These are phyloP conservation scores for Beauveria australis DNA, from an alignment of 2,329 filamentous ascomycete genomes.

Conservation along the genomic window DNA sequence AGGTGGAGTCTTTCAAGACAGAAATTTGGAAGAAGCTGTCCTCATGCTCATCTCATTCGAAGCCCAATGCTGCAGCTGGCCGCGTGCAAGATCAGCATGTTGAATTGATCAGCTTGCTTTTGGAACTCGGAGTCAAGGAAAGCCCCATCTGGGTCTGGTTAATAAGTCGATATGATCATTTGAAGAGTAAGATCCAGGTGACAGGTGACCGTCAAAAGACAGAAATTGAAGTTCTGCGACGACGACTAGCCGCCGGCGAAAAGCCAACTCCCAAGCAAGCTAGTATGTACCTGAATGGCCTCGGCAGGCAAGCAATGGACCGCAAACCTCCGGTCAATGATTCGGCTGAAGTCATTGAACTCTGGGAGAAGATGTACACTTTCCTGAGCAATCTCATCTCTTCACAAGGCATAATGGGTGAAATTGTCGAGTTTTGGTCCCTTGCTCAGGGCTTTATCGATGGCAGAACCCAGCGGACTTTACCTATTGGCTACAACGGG, in stretches of 20 bases:
- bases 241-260: conserved; percentile 66
- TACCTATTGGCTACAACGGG: conserved; percentile 75
- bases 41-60: conserved; percentile 52
- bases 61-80: conserved; percentile 38
- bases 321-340: conserved; percentile 62
- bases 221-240: conserved; percentile 84
- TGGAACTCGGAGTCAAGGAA: conserved; percentile 92
- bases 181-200: conserved; percentile 75
- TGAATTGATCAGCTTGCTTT: conserved; percentile 77
- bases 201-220: conserved; percentile 80
- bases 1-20: conserved; percentile 78
- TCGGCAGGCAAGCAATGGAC: conserved; percentile 58
- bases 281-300: conserved; percentile 67
- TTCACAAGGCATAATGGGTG: conserved; percentile 71
- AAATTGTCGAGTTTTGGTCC: conserved; percentile 91
- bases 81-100: conserved; percentile 74
- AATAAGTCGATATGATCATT: conserved; percentile 75
- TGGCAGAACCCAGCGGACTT: conserved; percentile 68
- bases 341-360: conserved; percentile 68
- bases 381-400: conserved; percentile 71
- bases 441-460: conserved; percentile 84
- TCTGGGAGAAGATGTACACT: conserved; percentile 82
- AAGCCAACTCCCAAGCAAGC: conserved; percentile 62
- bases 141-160: conserved; percentile 98
- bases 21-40: conserved; percentile 80